Evolutionary conservation across 345 rosid genomes (phyloP).

Genomic region (Populus tremula): DNA sequence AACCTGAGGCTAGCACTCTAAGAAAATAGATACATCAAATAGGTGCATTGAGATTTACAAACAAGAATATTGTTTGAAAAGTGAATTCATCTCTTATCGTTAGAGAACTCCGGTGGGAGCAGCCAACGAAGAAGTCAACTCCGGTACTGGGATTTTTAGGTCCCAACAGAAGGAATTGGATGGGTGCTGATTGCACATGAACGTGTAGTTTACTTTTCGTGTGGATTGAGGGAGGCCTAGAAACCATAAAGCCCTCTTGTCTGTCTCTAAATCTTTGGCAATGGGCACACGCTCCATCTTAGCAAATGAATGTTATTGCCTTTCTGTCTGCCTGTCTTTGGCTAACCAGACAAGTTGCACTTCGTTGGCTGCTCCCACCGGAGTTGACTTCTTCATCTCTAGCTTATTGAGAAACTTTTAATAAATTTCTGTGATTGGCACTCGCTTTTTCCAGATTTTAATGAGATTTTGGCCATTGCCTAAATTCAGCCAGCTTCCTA

Average conservation of each 20-base stretch:
- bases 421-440: neutral
- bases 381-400: neutral
- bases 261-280: neutral
- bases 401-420: neutral
- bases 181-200: neutral
- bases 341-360: neutral
- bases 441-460: neutral
- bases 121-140: too few relatives aligned
- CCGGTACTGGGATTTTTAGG: neutral
- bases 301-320: neutral
- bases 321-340: neutral
- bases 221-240: neutral
- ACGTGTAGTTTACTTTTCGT: neutral
- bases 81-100: too few relatives aligned
- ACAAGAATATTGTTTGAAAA: too few relatives aligned
- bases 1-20: too few relatives aligned
- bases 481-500: constrained; percentile 40
- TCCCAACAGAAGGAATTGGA: neutral
- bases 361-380: neutral
- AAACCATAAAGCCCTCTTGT: neutral
- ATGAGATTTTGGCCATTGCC: neutral
- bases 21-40: too few relatives aligned
- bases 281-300: neutral
- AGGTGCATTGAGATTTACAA: too few relatives aligned
- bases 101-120: too few relatives aligned